These are phyloP conservation scores for Fraxinus angustifolia DNA, from an alignment of 305 asterid genomes.

Conservation along the genomic window DNA sequence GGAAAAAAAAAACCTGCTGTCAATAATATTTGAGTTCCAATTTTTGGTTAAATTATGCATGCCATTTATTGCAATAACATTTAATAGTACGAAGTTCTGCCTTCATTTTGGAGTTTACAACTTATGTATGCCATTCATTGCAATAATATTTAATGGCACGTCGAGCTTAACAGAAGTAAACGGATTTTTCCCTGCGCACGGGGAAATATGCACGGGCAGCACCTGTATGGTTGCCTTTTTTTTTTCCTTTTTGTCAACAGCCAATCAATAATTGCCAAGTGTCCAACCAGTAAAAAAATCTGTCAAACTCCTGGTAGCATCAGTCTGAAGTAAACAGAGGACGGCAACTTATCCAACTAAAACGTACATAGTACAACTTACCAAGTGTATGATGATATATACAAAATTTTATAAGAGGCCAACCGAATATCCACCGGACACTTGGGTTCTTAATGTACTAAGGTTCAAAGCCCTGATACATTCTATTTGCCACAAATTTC, in stretches of 20 bases:
- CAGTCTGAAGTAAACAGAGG: background rate
- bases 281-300: background rate
- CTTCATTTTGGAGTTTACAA: too few relatives aligned
- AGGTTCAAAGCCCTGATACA: background rate
- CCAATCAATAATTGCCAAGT: background rate
- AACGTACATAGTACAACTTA: background rate
- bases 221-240: too few relatives aligned
- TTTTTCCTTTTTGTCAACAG: too few relatives aligned
- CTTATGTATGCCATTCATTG: background rate
- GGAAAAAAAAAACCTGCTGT: background rate
- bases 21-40: background rate
- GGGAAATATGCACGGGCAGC: too few relatives aligned
- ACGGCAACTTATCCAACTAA: background rate
- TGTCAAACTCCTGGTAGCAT: background rate
- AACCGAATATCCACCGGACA: background rate
- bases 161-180: background rate
- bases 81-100: too few relatives aligned
- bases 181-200: background rate
- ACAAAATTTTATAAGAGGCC: background rate
- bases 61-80: too few relatives aligned
- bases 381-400: background rate
- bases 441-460: background rate
- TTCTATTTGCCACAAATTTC: background rate
- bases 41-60: too few relatives aligned
- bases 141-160: background rate